Conservation (phyloP, 192 early-diverging fungal genomes). For the Rhizoclosmatium sp. region DNA sequence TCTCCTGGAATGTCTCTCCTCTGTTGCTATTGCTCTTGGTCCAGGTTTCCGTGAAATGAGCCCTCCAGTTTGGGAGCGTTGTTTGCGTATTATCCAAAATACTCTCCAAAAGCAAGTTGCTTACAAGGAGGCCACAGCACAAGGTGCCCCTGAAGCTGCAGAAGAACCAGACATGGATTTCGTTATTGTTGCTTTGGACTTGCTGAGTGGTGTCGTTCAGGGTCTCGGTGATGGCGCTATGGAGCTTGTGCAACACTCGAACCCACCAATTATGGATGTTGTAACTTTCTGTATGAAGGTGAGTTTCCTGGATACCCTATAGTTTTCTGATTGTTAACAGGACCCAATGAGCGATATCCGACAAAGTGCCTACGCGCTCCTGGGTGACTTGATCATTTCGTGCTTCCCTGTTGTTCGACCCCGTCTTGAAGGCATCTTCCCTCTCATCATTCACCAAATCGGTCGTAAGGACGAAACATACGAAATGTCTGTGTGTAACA, state of each 20-base stretch:
- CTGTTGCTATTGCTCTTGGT: conserved; percentile 87
- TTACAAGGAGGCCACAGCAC: conserved; percentile 8
- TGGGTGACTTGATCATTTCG: conserved; percentile 96
- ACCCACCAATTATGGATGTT: conserved; percentile 79
- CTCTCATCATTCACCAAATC: conserved; percentile 75
- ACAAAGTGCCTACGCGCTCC: conserved; percentile 93
- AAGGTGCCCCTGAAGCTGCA: conserved; percentile 7
- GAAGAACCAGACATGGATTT: conserved; percentile 94
- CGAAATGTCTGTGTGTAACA: conserved; percentile 87
- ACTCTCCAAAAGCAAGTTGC: conserved; percentile 68
- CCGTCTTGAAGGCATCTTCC: conserved; percentile 79
- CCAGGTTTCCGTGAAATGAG: conserved; percentile 87
- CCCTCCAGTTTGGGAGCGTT: conserved; percentile 84
- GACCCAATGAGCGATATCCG: conserved; percentile 79
- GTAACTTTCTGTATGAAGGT: conserved; percentile 85
- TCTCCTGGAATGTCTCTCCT: conserved; percentile 90
- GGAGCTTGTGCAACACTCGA: conserved; percentile 64
- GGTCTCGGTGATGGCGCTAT: conserved; percentile 79
- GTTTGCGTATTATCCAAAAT: conserved; percentile 84
- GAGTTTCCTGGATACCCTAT: conserved; percentile 1
- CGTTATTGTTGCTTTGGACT: conserved; percentile 94
- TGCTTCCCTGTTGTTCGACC: conserved; percentile 84
- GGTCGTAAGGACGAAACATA: conserved; percentile 19
- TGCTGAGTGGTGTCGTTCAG: conserved; percentile 93
- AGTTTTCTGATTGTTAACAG: conserved; percentile 35